phyloP scores from a whole-genome alignment of 2,329 filamentous ascomycete genomes.

The Arthroderma uncinatum region DNA sequence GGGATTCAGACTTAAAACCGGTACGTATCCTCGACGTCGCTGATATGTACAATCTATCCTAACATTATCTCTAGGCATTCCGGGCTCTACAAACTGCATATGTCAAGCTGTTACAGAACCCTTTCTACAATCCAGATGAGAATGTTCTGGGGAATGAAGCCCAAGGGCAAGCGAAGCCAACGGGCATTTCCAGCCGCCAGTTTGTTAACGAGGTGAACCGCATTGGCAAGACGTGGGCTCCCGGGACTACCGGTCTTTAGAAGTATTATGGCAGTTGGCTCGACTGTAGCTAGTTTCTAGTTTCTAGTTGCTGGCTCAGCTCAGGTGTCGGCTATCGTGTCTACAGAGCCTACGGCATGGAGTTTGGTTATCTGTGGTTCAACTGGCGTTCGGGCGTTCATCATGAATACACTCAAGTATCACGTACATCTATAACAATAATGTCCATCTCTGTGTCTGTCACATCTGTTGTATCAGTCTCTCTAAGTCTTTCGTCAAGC shows the following conservation, averaged over 20 bases:
- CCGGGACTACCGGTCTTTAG: conserved; percentile 46
- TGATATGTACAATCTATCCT: not conserved
- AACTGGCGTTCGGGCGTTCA: not conserved
- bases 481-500: not conserved
- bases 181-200: conserved; percentile 50
- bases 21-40: conserved; percentile 37
- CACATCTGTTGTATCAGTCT: too few relatives aligned
- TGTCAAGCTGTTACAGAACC: conserved; percentile 77
- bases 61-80: conserved; percentile 51
- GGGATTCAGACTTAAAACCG: conserved; percentile 78
- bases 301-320: not conserved
- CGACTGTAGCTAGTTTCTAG: not conserved
- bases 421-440: not conserved
- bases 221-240: conserved; percentile 76
- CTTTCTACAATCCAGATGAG: conserved; percentile 86
- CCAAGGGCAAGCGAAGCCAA: conserved; percentile 38
- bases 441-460: not conserved
- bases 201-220: conserved; percentile 74
- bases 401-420: not conserved
- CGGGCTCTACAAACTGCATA: conserved; percentile 88
- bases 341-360: not conserved
- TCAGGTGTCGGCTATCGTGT: not conserved
- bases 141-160: conserved; percentile 31
- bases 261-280: not conserved
- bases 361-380: not conserved